These are phyloP conservation scores for Eragrostis curvula DNA, from an alignment of 176 grass and related monocot species.

Conservation along the genomic window DNA sequence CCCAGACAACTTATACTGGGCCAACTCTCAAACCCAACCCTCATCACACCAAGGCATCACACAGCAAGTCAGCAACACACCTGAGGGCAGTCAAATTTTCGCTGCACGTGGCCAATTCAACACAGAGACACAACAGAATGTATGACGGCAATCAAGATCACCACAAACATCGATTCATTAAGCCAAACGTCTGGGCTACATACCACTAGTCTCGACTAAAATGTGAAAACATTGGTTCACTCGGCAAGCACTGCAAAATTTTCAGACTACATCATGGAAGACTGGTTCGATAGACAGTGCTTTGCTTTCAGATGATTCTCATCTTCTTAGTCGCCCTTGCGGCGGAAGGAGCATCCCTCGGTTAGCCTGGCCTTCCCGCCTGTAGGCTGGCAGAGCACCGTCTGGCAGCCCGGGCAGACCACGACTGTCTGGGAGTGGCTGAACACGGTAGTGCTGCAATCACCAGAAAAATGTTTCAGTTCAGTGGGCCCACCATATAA, in stretches of 20 bases:
- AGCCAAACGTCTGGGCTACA: background rate
- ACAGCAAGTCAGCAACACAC: background rate
- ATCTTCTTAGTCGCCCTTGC: conserved; percentile 61
- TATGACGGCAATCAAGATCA: background rate
- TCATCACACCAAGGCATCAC: background rate
- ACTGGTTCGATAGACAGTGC: background rate
- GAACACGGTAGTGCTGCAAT: conserved; percentile 77
- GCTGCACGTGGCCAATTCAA: background rate
- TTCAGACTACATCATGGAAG: conserved; percentile 31
- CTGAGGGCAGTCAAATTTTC: background rate
- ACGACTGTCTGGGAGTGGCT: conserved; percentile 86
- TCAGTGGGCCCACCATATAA: background rate
- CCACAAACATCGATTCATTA: background rate
- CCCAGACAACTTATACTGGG: too few species aligned
- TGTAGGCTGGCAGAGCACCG: conserved; percentile 78
- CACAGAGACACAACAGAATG: background rate
- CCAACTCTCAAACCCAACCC: background rate
- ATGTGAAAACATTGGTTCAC: conserved; percentile 43
- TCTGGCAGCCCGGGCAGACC: conserved; percentile 68
- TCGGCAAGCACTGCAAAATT: conserved; percentile 25
- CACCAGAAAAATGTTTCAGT: background rate
- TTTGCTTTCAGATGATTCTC: background rate
- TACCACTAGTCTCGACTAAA: conserved; percentile 7
- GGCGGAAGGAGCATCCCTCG: conserved; percentile 83
- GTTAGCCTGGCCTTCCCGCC: conserved; percentile 79